Evolutionary conservation across 192 early-diverging fungal genomes (phyloP), one percentile per base, ranked within the genome.

Genomic region (Backusella tuberculispora): DNA sequence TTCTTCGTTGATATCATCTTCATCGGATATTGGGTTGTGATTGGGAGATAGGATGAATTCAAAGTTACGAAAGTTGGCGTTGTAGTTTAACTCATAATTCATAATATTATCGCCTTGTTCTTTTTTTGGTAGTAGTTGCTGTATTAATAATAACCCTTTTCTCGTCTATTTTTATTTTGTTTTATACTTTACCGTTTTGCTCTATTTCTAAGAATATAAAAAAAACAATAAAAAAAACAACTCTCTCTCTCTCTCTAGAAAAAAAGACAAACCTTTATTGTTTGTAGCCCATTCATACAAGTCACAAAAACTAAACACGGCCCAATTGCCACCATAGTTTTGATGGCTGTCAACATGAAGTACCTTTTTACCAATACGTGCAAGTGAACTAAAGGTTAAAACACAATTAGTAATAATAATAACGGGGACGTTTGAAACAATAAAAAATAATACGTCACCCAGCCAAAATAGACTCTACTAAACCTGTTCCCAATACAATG

Each of bases 401-500:
- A 29, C 24, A 24, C 13, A 17, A 24, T 68, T 44, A 14, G 0
- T n/a, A 21, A 42, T 12, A 37, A 9, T 29, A 6, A 46, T 34
- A 45, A 19, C 4, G 37, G 17, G 34, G 26, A 46, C 4, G 29
- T 2, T 34, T 34, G 29, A 8, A 53, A 53, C 6, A 53, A 24
- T 3, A 53, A 19, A 50, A 50, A 17, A 8, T 1, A 19, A 19
- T 19, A 53, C 6, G 15, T 63, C 87, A 91, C 89, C 86, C 93
- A 19, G 96, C 95, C 6, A 95, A 71, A 17, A 97, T 91, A 29
- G 94, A 86, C 72, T 97, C 91, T 34, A 87, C 78, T 41, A 94
- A 81, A 8, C 96, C 96, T 7, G 96, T 97, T 26, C 96, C 96
- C 15, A 97, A 83, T n/a, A 97, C 83, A 46, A 96, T 89, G 63